Base-by-base conservation (phyloP, 2,329 filamentous ascomycete genomes). In the Colletotrichum chrysophilum region DNA sequence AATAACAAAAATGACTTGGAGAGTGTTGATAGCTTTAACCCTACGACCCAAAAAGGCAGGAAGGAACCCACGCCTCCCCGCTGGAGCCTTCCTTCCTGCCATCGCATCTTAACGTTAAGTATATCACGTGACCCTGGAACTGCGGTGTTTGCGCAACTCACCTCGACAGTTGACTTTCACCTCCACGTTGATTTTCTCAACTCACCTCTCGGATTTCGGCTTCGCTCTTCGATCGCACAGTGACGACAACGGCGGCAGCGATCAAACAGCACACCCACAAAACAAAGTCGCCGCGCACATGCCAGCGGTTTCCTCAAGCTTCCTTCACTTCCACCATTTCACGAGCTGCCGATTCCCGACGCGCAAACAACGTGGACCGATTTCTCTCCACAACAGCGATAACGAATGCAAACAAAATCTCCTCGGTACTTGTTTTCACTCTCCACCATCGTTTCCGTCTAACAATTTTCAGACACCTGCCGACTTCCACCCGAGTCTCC, bases 191-290 rank as follows among this genome's bases (percentile, higher is more conserved):
- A 52, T 52, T 21, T n/a, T n/a, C 38, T 43, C 38, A 43, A 43
- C 8, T n/a, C 18, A 12, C 38, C 18, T 12, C 38, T 48, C 38
- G 2, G 3, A n/a, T 2, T 2, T 0, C 18, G 0, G 38, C 18
- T n/a, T 48, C 9, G 36, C 0, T n/a, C 38, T 48, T 18, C 38
- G 3, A 52, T 21, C 43, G 38, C n/a, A 21, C 43, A 24, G n/a
- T 4, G 10, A 52, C n/a, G 3, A 4, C 43, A 1, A 0, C 43
- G 2, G 10, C n/a, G n/a, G n/a, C 2, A 21, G n/a, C n/a, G 5
- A 52, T 13, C n/a, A 12, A 21, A 52, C 1, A 7, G 10, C n/a
- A 21, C 43, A 13, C n/a, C 43, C 43, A 52, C 10, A 3, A 21
- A 21, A 0, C n/a, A 4, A 12, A 21, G 10, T 21, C 10, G 38